Base-by-base conservation (phyloP, 495 filamentous ascomycete genomes). In the Aspergillus indologenus region DNA sequence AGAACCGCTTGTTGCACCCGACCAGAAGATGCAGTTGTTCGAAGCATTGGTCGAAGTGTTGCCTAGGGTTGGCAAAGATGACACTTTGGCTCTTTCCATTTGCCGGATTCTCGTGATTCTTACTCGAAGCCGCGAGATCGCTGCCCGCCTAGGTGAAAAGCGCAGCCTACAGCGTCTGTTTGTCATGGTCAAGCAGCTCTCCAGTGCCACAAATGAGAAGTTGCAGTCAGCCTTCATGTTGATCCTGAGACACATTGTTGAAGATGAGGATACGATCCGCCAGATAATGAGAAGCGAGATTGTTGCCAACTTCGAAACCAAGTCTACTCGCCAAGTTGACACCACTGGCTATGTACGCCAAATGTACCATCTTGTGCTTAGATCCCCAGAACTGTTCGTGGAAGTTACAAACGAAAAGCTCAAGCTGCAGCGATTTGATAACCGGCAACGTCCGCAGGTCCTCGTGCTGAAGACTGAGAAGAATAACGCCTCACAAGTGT, bases 211-310 rank as follows among this genome's bases (percentile, higher is more conserved):
- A 20, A 89, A 89, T 55, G 79, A 87, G 21, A 86, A 87, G 51
- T 80, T 98, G 5, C 90, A 89, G 64, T 87, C 87, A 62, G 82
- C 87, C 9, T 86, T 98, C 55, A 88, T 98, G 83, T 75, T 95
- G 21, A 86, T 98, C 48, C 77, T 99, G 49, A 85, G 95, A 21
- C 94, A 99, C 67, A 88, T 98, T 17, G 82, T 97, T 43, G 94
- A 99, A 73, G 95, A 99, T 64, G 91, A 94, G 54, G 85, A 91
- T 49, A 93, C 87, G 0, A 81, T 97, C 42, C 90, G 90, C 52
- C 90, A 96, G 64, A 86, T 97, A 65, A 97, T 99, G 91, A 81
- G 88, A 54, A 88, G 87, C 42, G 94, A 98, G 65, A 96, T 99
- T 64, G 83, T 87, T 55, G 71, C 85, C 19, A 87, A 81, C 66